Base-by-base conservation (phyloP, 805 yeast genomes). In the Wickerhamomyces bovis region DNA sequence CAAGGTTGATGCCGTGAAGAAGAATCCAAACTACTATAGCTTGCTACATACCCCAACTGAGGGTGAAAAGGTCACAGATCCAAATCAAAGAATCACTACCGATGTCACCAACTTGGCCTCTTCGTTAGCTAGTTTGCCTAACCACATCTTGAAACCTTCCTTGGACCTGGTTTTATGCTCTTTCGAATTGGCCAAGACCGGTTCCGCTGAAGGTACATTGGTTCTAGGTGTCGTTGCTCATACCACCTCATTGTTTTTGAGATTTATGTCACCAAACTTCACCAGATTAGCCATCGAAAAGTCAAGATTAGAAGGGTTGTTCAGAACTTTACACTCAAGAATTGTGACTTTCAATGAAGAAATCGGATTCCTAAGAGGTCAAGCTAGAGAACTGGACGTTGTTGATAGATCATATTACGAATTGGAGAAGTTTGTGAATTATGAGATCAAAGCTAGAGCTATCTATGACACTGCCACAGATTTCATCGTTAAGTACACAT, bases 251-350 rank as follows among this genome's bases (percentile, higher is more conserved):
- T 72, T 81, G 23, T 68, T 85, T 36, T 68, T 90, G 55, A 76
- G 83, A 54, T 70, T 86, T 44, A 78, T 89, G 55, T 87, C 96
- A 4, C 98, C 98, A 18, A 94, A 94, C 42, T 90, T 90, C 60
- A 90, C 96, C 15, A 84, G 77, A 59, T 70, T 87, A 42, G 85
- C 94, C 1, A 75, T 86, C 44, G 81, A 80, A 48, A 81, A 81
- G 57, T 89, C 95, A 16, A 76, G 80, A 41, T 71, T 89, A 44
- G 97, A 90, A 64, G 95, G 96, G 50, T 83, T 84, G 59, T 83
- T 89, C 56, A 80, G 96, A 54, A 77, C 85, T 16, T 75, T 84
- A 22, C 97, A 90, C 66, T 81, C 96, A 2, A 83, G 89, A 60
- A 71, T 90, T 16, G 88, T 88, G 23, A 69, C 78, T 41, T 85